Evolutionary conservation across 2,329 filamentous ascomycete genomes (phyloP), one percentile per base, ranked within the genome.

Genomic region (Phyllosticta citriasiana): DNA sequence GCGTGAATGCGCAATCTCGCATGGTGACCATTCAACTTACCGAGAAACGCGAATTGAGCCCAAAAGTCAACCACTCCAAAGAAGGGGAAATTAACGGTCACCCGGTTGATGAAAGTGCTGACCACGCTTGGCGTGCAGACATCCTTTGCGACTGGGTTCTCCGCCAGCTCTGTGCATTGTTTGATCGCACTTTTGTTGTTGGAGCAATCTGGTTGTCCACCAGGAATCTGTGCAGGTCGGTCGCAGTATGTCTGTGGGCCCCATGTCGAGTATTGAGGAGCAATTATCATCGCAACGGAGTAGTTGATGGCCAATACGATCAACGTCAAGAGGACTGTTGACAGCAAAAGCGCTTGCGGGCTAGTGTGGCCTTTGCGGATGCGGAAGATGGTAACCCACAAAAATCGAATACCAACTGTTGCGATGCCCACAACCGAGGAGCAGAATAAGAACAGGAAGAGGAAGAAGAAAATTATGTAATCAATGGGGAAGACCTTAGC

Each of bases 241-340:
- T 91, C 87, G 76, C 94, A 99, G 77, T 92, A 97, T 0, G 89
- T 96, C 74, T 99, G 94, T 0, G 92, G 91, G 57, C 94, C 94
- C 71, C 91, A 99, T 60, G 88, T 95, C 55, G 93, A 85, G 72
- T 99, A 99, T 71, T 97, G 92, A 1, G 94, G 94, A 5, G 91
- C 94, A n/a, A 96, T 85, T 64, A 97, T 81, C 88, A 95, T 96
- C 62, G 90, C 88, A 52, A 97, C 79, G 8, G 90, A 85, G 73
- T 97, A 99, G 77, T 97, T 96, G 74, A 96, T 88, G 35, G 90
- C 94, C 53, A 99, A 78, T 2, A 89, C 89, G 66, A 95, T 93
- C 65, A 97, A 82, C 0, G 91, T 93, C 55, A 99, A 81, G 79
- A 99, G 85, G 10, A 95, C 90, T 0, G 93, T 97, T 1, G 91